Base-by-base conservation (phyloP, 371 early-diverging fungal genomes). In the Batkoa obscura region DNA sequence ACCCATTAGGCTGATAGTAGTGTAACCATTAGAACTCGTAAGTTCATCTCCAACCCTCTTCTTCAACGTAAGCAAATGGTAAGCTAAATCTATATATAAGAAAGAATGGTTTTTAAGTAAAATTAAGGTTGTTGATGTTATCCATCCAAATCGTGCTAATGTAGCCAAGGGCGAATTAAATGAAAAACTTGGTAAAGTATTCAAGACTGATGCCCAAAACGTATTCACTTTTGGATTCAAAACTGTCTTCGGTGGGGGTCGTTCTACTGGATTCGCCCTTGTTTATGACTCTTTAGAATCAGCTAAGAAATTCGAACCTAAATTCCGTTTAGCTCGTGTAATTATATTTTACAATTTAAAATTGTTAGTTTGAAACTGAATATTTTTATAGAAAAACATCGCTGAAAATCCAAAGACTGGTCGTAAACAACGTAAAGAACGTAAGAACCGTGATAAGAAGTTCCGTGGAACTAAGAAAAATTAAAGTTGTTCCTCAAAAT, bases 391-490 rank as follows among this genome's bases (percentile, higher is more conserved):
- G 72, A 81, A 87, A 63, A 90, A 88, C 58, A 68, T 84, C 61
- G 81, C 74, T 63, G 86, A 81, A 69, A 67, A 71, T 62, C 69
- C 72, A 67, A 83, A 80, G 72, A 76, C 80, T 62, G 81, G 88
- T 62, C 90, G 98, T 72, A 97, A 94, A 86, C 95, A 94, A 75
- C 88, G 90, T 70, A 96, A 92, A 86, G 94, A 95, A 77, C 82
- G 86, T 76, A 94, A 96, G 90, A 97, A 95, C 94, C 84, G 98
- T 67, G 75, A 80, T 73, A 94, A 95, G 91, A 97, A 94, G 84
- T 76, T 91, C 84, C 83, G 92, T 62, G 97, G 97, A 69, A 89
- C 88, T 73, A 85, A 83, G 75, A 97, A 95, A 45, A n/a, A n/a
- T n/a, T n/a, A n/a, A n/a, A n/a, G n/a, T n/a, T n/a, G n/a, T n/a